Conservation (phyloP, 2,329 filamentous ascomycete genomes). For the Aspergillus sp. region DNA sequence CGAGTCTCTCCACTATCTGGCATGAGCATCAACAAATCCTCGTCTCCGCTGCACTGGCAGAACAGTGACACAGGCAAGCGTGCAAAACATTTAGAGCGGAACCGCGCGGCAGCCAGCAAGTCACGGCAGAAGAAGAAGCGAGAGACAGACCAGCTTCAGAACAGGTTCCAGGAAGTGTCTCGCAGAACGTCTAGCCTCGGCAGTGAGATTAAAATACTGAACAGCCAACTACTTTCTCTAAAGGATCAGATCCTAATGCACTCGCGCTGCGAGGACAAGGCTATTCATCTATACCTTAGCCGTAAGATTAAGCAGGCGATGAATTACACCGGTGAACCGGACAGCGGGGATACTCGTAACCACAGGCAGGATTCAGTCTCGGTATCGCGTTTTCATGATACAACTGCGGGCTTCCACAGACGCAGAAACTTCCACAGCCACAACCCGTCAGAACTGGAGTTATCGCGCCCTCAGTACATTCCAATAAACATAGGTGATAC, state of each 20-base stretch:
- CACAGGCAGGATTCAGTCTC: too few relatives aligned
- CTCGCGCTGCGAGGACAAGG: slow-evolving; percentile 38
- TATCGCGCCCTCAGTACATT: too few relatives aligned
- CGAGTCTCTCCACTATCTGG: not conserved
- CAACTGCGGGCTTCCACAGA: too few relatives aligned
- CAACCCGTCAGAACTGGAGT: too few relatives aligned
- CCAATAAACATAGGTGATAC: too few relatives aligned
- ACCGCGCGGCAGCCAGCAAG: slow-evolving; percentile 60
- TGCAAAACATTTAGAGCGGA: slow-evolving; percentile 58
- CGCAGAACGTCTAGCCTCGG: slow-evolving; percentile 33
- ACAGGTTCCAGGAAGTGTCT: slow-evolving; percentile 33
- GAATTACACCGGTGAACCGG: too few relatives aligned
- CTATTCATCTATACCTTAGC: slow-evolving; percentile 37
- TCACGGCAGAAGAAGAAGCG: slow-evolving; percentile 64
- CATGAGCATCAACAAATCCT: slow-evolving; percentile 2
- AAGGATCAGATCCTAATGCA: slow-evolving; percentile 44
- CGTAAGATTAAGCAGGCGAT: slow-evolving; percentile 34
- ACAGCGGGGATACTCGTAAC: too few relatives aligned
- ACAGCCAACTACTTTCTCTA: slow-evolving; percentile 37
- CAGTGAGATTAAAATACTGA: slow-evolving; percentile 35
- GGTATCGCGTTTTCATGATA: too few relatives aligned
- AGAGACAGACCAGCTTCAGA: slow-evolving; percentile 54
- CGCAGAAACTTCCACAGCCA: too few relatives aligned
- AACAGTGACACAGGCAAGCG: slow-evolving; percentile 33
- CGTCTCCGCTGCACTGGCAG: not conserved